phyloP scores from a whole-genome alignment of 2,329 filamentous ascomycete species.

The Pseudogymnoascus sp. region DNA sequence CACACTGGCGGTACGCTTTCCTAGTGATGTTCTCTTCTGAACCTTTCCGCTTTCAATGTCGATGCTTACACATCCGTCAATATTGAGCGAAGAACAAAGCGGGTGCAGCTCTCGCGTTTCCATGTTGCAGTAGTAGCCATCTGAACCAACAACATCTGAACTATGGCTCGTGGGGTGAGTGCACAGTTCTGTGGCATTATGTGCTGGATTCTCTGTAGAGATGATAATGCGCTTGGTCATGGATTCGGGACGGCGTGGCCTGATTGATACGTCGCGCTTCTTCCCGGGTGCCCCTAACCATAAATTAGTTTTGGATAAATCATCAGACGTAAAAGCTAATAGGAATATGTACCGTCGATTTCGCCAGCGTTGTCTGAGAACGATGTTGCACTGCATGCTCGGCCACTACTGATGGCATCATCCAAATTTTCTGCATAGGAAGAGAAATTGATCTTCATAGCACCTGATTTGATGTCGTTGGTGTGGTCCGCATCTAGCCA shows the following conservation, averaged over 20 bases:
- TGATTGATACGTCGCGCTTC: not conserved
- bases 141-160: not conserved
- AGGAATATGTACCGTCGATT: not conserved
- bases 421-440: not conserved
- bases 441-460: not conserved
- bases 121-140: constrained; percentile 2
- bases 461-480: not conserved
- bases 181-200: not conserved
- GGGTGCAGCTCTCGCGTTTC: not conserved
- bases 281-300: not conserved
- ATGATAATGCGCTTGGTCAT: not conserved
- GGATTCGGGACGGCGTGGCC: not conserved
- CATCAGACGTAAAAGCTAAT: not conserved
- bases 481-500: not conserved
- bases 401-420: not conserved
- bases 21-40: not conserved
- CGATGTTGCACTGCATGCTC: not conserved
- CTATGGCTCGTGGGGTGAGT: not conserved
- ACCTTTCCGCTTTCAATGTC: not conserved
- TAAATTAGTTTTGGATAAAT: not conserved
- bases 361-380: not conserved
- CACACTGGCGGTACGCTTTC: not conserved
- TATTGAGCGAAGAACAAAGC: not conserved
- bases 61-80: not conserved
- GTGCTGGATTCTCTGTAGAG: not conserved